Evolutionary conservation across 441 rosid genomes (phyloP).

Genomic region (Gossypium aridum): DNA sequence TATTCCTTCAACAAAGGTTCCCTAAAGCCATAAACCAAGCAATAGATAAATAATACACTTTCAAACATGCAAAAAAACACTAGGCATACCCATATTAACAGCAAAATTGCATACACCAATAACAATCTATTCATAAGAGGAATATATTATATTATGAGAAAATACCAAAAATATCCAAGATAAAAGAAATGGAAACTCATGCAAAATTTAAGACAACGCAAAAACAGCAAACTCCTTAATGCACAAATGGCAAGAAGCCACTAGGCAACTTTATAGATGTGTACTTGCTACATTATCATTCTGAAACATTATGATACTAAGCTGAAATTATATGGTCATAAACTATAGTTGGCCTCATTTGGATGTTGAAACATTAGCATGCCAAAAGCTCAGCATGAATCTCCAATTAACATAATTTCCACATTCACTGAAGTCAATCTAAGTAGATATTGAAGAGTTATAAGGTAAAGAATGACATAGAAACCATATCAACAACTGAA

Average conservation of each 20-base stretch:
- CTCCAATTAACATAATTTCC: not conserved
- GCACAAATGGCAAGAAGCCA: not conserved
- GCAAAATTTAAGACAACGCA: not conserved
- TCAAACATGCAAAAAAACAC: not conserved
- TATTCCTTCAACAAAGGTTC: conserved; percentile 96
- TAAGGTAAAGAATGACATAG: not conserved
- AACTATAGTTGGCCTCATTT: not conserved
- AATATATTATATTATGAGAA: not conserved
- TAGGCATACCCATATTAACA: not conserved
- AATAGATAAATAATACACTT: conserved; percentile 14
- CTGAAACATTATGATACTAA: not conserved
- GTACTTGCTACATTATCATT: not conserved
- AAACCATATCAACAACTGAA: not conserved
- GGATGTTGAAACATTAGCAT: not conserved
- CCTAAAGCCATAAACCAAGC: conserved; percentile 44
- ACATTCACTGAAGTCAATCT: not conserved
- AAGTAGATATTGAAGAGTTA: not conserved
- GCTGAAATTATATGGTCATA: not conserved
- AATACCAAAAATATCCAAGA: not conserved
- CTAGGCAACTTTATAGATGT: not conserved
- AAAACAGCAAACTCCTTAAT: not conserved
- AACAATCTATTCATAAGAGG: not conserved
- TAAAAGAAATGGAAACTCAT: not conserved
- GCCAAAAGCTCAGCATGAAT: not conserved
- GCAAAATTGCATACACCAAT: not conserved